Percentiles rank a stretch among this genome's conserved stretches.
Evolutionary conservation across 495 filamentous ascomycete genomes (phyloP).

Genomic region (Podospora pseudocomata): DNA sequence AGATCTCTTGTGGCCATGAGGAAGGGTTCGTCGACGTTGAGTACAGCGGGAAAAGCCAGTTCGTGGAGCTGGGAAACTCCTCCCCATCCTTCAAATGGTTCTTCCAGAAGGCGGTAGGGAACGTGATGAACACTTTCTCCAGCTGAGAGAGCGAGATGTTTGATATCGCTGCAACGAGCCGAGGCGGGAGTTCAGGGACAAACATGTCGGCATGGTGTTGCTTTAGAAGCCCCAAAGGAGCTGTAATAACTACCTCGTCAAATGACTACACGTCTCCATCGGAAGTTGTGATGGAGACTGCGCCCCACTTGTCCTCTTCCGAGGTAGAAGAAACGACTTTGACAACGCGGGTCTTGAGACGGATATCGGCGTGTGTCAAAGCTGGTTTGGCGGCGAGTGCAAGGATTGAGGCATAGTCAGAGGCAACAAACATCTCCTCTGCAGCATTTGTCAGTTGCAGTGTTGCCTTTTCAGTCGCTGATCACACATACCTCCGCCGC

Average conservation of each 20-base stretch:
- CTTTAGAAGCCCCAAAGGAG: slow-evolving; percentile 87
- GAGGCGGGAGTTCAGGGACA: slow-evolving; percentile 60
- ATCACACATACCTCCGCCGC: too few species aligned
- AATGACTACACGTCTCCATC: slow-evolving; percentile 38
- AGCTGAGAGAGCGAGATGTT: slow-evolving; percentile 80
- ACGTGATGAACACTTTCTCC: slow-evolving; percentile 88
- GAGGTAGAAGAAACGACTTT: too few species aligned
- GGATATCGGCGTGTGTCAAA: too few species aligned
- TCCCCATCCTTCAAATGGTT: slow-evolving; percentile 24
- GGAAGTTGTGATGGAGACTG: too few species aligned
- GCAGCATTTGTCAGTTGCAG: too few species aligned
- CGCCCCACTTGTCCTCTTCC: too few species aligned
- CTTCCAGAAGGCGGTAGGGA: slow-evolving; percentile 64
- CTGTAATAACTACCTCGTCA: slow-evolving; percentile 82
- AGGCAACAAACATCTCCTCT: too few species aligned
- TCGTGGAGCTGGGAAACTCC: slow-evolving; percentile 54
- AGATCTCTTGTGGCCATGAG: slow-evolving; percentile 71
- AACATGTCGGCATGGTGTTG: slow-evolving; percentile 62
- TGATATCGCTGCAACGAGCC: slow-evolving; percentile 66
- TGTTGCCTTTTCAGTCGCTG: too few species aligned
- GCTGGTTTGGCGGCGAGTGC: too few species aligned
- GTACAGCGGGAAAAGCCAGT: slow-evolving; percentile 65
- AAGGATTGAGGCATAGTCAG: too few species aligned
- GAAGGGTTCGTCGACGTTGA: slow-evolving; percentile 57
- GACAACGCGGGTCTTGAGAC: too few species aligned